Percentiles rank a stretch among this genome's conserved stretches.
Conservation (phyloP, 106 monocot genomes). For the Dactylorhiza incarnata region DNA sequence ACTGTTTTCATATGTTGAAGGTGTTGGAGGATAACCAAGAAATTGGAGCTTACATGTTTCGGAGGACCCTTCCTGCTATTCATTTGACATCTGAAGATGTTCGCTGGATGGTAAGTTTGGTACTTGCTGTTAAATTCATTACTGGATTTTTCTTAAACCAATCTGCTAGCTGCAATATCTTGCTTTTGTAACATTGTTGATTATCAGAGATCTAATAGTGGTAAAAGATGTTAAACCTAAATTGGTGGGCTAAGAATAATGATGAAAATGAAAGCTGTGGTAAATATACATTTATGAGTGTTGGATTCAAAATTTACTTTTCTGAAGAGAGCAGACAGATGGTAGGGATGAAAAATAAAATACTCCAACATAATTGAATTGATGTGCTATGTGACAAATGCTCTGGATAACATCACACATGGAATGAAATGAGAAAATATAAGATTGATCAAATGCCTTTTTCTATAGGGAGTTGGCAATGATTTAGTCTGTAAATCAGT, state of each 20-base stretch:
- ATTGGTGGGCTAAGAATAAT: constrained; percentile 2
- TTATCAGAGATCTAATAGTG: neutral
- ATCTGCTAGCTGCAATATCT: neutral
- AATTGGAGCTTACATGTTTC: constrained; percentile 97
- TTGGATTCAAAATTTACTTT: neutral
- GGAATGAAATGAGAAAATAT: too few relatives aligned
- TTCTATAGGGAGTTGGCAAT: too few relatives aligned
- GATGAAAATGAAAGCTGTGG: neutral
- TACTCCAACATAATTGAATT: too few relatives aligned
- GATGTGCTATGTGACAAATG: too few relatives aligned
- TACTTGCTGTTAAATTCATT: neutral
- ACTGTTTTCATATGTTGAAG: constrained; percentile 19
- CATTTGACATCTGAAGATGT: constrained; percentile 89
- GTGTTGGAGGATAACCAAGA: constrained; percentile 99
- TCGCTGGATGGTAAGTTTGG: constrained; percentile 78
- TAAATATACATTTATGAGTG: neutral
- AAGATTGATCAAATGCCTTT: too few relatives aligned
- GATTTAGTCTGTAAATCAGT: too few relatives aligned
- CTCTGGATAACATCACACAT: too few relatives aligned
- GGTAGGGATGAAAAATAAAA: neutral
- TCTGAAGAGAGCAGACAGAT: neutral
- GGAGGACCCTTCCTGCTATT: constrained; percentile 80
- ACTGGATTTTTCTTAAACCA: neutral
- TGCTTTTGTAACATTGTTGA: neutral
- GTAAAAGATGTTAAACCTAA: neutral